phyloP scores from a whole-genome alignment of 495 filamentous ascomycete species.

The Aspergillus affinis region DNA sequence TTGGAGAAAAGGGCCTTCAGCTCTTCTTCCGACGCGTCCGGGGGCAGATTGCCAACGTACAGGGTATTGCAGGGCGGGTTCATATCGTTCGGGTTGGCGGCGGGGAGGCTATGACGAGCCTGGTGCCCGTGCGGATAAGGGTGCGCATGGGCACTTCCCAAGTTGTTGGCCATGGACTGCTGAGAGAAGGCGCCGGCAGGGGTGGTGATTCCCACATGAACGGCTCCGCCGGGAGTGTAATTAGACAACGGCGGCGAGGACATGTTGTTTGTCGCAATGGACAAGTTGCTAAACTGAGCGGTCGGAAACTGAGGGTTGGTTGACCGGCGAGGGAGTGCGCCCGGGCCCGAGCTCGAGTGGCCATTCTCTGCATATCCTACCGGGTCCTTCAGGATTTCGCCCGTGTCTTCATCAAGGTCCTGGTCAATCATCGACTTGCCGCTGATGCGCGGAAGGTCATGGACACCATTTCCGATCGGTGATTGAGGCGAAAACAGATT shows the following conservation, averaged over 20 bases:
- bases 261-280: slow-evolving; percentile 63
- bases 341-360: slow-evolving; percentile 45
- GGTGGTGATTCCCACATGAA: slow-evolving; percentile 49
- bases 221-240: slow-evolving; percentile 38
- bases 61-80: slow-evolving; percentile 98
- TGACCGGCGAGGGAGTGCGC: slow-evolving; percentile 55
- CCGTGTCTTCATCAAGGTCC: slow-evolving; percentile 82
- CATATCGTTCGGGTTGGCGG: slow-evolving; percentile 93
- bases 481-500: slow-evolving; percentile 82
- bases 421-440: slow-evolving; percentile 86
- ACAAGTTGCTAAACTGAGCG: slow-evolving; percentile 67
- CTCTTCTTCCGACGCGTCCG: slow-evolving; percentile 94
- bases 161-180: slow-evolving; percentile 50
- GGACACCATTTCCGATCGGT: slow-evolving; percentile 72
- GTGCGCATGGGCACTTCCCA: slow-evolving; percentile 47
- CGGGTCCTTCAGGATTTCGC: slow-evolving; percentile 78
- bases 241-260: slow-evolving; percentile 52
- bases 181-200: slow-evolving; percentile 63
- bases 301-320: slow-evolving; percentile 76
- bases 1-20: slow-evolving; percentile 93
- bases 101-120: slow-evolving; percentile 72
- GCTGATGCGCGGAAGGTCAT: slow-evolving; percentile 66
- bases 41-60: slow-evolving; percentile 93
- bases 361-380: slow-evolving; percentile 82
- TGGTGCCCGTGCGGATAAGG: slow-evolving; percentile 60